A percentile compares a stretch with the other conserved stretches of the same genome.
Conservation (phyloP, 148 eudicot species). For the Fallopia convolvulus region DNA sequence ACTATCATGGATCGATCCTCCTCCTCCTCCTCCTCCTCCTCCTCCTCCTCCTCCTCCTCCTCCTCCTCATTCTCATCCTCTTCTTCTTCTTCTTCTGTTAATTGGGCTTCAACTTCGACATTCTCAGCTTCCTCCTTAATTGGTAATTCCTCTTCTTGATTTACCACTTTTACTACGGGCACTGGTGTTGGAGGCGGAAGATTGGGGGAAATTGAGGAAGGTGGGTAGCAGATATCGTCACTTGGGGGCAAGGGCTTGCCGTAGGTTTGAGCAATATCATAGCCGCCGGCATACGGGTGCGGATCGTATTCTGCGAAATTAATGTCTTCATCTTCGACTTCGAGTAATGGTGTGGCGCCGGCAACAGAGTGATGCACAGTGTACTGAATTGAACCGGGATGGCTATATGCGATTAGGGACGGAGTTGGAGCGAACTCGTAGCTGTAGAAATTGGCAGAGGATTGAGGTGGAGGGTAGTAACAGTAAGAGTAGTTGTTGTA, state of each 20-base stretch:
- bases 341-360: neutral
- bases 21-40: slow-evolving; percentile 14
- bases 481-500: neutral
- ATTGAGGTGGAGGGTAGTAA: slow-evolving; percentile 3
- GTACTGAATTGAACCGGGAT: neutral
- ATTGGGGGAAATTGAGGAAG: slow-evolving; percentile 16
- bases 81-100: slow-evolving; percentile 9
- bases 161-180: neutral
- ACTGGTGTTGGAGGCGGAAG: neutral
- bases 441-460: neutral
- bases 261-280: slow-evolving; percentile 40
- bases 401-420: neutral
- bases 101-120: neutral
- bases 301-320: slow-evolving; percentile 41
- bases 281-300: slow-evolving; percentile 58
- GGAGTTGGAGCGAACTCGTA: neutral
- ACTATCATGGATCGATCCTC: neutral
- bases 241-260: slow-evolving; percentile 70
- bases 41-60: slow-evolving; percentile 14
- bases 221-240: slow-evolving; percentile 54
- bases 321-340: neutral
- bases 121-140: neutral
- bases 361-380: slow-evolving; percentile 2
- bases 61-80: slow-evolving; percentile 7
- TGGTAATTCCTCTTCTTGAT: neutral